Base-by-base conservation (phyloP, 495 filamentous ascomycete genomes). In the Aspergillus ostianus region DNA sequence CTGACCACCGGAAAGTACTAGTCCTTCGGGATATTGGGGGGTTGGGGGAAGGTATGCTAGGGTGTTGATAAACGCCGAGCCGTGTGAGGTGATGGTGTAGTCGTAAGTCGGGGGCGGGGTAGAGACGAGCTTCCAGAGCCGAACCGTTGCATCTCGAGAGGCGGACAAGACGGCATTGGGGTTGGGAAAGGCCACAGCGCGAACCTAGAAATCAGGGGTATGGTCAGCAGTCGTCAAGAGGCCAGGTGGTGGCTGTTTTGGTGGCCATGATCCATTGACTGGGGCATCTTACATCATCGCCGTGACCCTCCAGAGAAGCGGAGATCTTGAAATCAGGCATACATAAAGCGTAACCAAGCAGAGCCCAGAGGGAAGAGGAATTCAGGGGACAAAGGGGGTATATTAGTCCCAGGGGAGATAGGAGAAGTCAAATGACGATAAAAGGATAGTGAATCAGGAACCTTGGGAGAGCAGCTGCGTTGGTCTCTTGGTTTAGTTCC, bases 131-230 rank as follows among this genome's bases (percentile, higher is more conserved):
- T 86, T 90, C 95, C 95, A 99, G 49, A 91, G 71, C 36, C 92
- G 87, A 45, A 96, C 93, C 4, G 92, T 96, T 56, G 85, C 85
- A 80, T 98, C 95, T 72, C 95, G 84, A 55, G 93, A 97, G 20
- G 90, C 90, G 13, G 94, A 96, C 58, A 95, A 71, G 30, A 96
- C 76, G 51, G 85, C 74, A 62, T 89, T 85, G 57, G 89, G 77
- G 50, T 80, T 77, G 17, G 93, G 91, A 68, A 94, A 98, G 69
- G 77, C 79, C 62, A 99, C 90, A 61, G 84, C 86, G 61, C 94
- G 91, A 69, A 99, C 94, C 94, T 98, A 65, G 3, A 54, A 27
- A 20, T 30, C 30, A 53, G 51, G 17, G 55, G 57, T 58, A 56
- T 27, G 41, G 49, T 68, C 32, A 67, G 58, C 55, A 41, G 47